phyloP scores from a whole-genome alignment of 2,329 filamentous ascomycete genomes.

The Juglanconis oblonga region DNA sequence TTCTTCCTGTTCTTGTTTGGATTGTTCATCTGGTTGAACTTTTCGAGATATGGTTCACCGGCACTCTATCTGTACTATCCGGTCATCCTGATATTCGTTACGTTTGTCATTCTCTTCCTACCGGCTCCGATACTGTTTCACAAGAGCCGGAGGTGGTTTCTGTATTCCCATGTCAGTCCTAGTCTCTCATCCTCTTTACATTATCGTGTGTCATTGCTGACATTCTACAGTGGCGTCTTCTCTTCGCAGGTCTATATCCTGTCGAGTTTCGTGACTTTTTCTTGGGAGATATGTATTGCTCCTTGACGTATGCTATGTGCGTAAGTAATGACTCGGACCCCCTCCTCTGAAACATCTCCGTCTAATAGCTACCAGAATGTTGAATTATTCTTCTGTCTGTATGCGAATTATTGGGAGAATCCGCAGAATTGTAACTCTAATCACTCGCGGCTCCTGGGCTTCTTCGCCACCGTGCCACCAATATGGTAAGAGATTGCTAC shows the following conservation, averaged over 20 bases:
- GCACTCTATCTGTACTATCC: conserved; percentile 83
- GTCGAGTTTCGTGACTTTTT: conserved; percentile 98
- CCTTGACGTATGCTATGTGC: conserved; percentile 83
- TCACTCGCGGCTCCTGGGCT: conserved; percentile 79
- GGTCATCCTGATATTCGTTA: conserved; percentile 70
- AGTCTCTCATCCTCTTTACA: too few relatives aligned
- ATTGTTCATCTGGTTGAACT: conserved; percentile 86
- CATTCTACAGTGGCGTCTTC: conserved; percentile 70
- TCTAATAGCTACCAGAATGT: conserved; percentile 60
- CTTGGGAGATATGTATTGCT: conserved; percentile 96
- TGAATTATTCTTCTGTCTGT: conserved; percentile 91
- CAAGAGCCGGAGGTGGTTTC: conserved; percentile 77
- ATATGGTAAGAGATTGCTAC: conserved; percentile 39
- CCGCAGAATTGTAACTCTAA: conserved; percentile 79
- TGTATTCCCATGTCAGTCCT: conserved; percentile 75
- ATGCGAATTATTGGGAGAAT: conserved; percentile 72
- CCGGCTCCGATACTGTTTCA: conserved; percentile 74
- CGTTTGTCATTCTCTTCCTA: conserved; percentile 67
- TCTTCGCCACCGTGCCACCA: conserved; percentile 77
- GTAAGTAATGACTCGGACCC: conserved; percentile 49
- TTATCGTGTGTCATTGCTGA: not conserved
- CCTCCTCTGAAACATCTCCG: accelerated
- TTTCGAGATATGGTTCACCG: conserved; percentile 63
- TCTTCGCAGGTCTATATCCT: conserved; percentile 82
- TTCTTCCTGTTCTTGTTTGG: conserved; percentile 78